Percentiles rank a stretch among this genome's conserved stretches.
phyloP scores from a whole-genome alignment of 164 flowering plant species.

The Kalanchoe fedtschenkoi region DNA sequence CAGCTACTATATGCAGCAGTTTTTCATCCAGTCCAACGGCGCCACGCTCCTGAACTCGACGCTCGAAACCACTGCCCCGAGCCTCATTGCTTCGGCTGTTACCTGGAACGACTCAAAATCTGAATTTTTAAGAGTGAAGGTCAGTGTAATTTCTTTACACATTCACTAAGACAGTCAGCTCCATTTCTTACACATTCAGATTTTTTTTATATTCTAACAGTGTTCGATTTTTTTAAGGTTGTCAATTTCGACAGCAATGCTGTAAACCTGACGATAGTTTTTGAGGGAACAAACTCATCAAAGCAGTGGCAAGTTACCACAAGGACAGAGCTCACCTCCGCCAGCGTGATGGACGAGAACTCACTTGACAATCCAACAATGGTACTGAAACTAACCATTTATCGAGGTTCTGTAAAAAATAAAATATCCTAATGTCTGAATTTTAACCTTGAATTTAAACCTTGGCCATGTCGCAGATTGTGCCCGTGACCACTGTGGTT shows the following conservation, averaged over 20 bases:
- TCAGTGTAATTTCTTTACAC: not conserved
- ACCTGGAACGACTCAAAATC: conserved; percentile 33
- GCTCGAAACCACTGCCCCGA: conserved; percentile 32
- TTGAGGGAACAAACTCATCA: conserved; percentile 43
- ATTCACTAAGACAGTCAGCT: not conserved
- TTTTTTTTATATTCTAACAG: not conserved
- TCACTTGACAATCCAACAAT: conserved; percentile 55
- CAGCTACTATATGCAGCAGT: conserved; percentile 79
- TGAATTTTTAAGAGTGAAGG: conserved; percentile 61
- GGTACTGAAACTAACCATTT: conserved; percentile 25
- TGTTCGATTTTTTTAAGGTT: conserved; percentile 23
- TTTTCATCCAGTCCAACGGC: conserved; percentile 73
- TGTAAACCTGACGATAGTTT: conserved; percentile 41
- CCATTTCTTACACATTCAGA: not conserved
- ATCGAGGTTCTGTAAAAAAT: not conserved
- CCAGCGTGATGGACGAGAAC: conserved; percentile 72
- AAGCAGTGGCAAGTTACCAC: conserved; percentile 21
- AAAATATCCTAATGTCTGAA: not conserved
- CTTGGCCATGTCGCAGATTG: too few species aligned
- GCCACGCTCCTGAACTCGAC: conserved; percentile 53
- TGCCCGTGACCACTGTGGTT: not conserved
- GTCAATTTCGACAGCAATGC: conserved; percentile 57
- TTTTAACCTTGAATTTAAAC: too few species aligned
- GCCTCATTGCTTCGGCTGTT: conserved; percentile 65
- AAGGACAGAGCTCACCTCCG: conserved; percentile 46